phyloP scores from a whole-genome alignment of 305 asterid genomes.

The Fraxinus latifolia region DNA sequence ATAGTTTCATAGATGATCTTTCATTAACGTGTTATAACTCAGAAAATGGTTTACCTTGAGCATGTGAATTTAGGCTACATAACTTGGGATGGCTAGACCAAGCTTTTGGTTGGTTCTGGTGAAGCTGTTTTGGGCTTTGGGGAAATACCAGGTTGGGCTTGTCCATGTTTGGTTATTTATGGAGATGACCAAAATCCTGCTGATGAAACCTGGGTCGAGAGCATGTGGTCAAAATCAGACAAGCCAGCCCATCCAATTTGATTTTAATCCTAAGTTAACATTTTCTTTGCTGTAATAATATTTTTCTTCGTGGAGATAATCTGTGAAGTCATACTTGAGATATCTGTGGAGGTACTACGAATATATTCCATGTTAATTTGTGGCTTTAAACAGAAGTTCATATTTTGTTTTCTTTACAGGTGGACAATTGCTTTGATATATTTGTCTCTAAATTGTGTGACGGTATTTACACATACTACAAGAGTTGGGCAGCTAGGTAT shows the following conservation, averaged over 20 bases:
- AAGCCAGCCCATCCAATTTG: neutral
- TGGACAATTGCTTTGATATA: conserved; percentile 92
- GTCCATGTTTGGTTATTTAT: neutral
- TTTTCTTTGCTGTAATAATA: neutral
- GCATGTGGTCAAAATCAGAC: neutral
- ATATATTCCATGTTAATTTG: neutral
- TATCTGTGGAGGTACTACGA: neutral
- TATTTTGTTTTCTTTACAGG: conserved; percentile 48
- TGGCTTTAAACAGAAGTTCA: conserved; percentile 1
- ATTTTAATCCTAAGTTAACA: neutral
- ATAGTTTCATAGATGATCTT: conserved; percentile 3
- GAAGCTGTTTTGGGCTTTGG: neutral
- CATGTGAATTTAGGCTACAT: neutral
- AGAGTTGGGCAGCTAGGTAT: conserved; percentile 98
- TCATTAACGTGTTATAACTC: neutral
- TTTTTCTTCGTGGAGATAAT: neutral
- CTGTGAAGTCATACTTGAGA: neutral
- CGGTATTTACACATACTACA: conserved; percentile 77
- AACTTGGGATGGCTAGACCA: neutral
- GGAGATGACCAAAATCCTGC: neutral
- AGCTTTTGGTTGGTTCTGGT: neutral
- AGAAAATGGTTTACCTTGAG: neutral
- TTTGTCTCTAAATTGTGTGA: conserved; percentile 83
- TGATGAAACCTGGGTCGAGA: neutral
- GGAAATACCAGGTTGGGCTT: neutral